phyloP scores from a whole-genome alignment of 1,284 basidiomycete genomes.

The Cutaneotrichosporon daszewskae region DNA sequence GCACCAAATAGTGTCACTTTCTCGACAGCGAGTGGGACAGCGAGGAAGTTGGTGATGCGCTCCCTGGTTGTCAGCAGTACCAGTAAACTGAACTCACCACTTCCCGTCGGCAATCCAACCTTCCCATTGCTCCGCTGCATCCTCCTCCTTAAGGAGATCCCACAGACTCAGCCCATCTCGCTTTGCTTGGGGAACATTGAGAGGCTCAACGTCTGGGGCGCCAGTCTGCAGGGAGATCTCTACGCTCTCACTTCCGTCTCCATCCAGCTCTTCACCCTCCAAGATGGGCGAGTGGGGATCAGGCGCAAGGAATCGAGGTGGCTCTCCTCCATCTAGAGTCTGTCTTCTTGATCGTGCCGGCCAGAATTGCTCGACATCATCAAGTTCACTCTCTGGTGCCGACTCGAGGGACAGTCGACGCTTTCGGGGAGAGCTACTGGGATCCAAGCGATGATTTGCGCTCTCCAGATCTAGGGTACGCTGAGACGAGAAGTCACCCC shows the following conservation, averaged over 20 bases:
- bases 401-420: conserved; percentile 1
- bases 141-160: conserved; percentile 41
- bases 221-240: no score
- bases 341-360: conserved; percentile 11
- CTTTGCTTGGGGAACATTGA: no score
- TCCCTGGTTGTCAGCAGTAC: conserved; percentile 55
- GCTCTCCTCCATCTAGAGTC: conserved; percentile 3
- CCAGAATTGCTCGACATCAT: conserved; percentile 14
- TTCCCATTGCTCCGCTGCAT: conserved; percentile 43
- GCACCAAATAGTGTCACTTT: conserved; percentile 90
- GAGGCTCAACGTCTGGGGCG: neutral
- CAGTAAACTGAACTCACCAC: conserved; percentile 28
- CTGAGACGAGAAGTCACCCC: neutral
- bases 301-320: neutral
- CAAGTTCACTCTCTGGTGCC: conserved; percentile 4
- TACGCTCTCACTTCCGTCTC: neutral
- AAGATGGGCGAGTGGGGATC: neutral
- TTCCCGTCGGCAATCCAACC: conserved; percentile 46
- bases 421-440: neutral
- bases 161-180: conserved; percentile 2
- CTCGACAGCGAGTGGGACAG: conserved; percentile 87
- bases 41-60: conserved; percentile 93
- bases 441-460: conserved; percentile 4
- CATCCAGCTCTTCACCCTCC: neutral
- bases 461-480: conserved; percentile 3